Base-by-base conservation (phyloP, 805 yeast species). In the Metschnikowia hibisci region DNA sequence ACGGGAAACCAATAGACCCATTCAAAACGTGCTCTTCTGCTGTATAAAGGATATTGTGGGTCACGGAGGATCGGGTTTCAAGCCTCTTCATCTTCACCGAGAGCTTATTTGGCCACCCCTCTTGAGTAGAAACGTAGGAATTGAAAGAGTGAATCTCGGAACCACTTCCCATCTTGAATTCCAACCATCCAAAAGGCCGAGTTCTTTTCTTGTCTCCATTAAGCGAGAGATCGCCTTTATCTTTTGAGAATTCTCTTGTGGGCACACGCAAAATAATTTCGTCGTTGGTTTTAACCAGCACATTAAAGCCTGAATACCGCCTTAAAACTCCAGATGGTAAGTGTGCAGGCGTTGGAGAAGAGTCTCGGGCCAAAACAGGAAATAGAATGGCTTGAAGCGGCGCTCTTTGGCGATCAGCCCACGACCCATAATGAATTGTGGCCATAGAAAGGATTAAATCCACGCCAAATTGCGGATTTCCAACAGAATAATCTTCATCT, bases 151-250 rank as follows among this genome's bases (percentile, higher is more conserved):
- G 56, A 1, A 83, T 54, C 0, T 70, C 69, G 0, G 96, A 76
- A 0, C 74, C 80, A 13, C 69, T 66, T 3, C 71, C 72, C 32
- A 82, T 63, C 46, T 81, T 82, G 14, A 88, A 42, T 55, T 91
- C 97, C 3, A 93, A 47, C 99, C 99, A 93, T 0, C 96, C 98
- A 67, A 84, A 93, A 1, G 96, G 84, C 16, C 57, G 51, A 6
- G 48, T 46, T 36, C 38, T 40, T 25, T 44, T 43, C 22, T 44
- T 50, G 16, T 43, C 46, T 39, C 43, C 39, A 6, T 12, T 15
- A 15, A 14, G 15, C 12, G 41, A 35, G 46, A 46, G 43, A 43
- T 39, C 51, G 13, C 60, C 69, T 39, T 61, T 63, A 58, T 87
- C 93, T 60, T 90, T 90, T 50, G 95, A 85, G 27, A 76, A 66